Evolutionary conservation across 179 eudicot genomes (phyloP), one percentile per base, ranked within the genome.

Genomic region (Beta macrorhiza): DNA sequence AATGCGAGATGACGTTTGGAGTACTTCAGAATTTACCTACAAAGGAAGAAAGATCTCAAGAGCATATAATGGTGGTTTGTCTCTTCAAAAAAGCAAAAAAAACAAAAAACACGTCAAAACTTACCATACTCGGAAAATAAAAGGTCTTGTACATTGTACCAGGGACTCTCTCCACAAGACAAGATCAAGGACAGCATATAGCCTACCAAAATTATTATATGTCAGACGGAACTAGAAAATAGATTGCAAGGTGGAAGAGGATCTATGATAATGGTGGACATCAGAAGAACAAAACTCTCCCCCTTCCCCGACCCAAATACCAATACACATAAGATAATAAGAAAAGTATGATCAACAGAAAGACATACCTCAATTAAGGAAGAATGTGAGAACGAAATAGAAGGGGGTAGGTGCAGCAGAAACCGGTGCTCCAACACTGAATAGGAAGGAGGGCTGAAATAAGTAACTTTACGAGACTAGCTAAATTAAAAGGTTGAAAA

Each of bases 391-490:
- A 89, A 67, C 91, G 94, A 79, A 94, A 94, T 76, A 95, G 76
- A 76, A 95, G 97, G 57, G 98, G 98, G 80, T 95, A 95, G 57
- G 97, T 95, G 89, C 93, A 93, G 88, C 97, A 93, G 76, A 85
- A 88, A 80, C 98, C 98, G 79, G 89, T 91, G 87, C 90, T 95
- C 97, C 98, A 95, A 85, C 97, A 92, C 98, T 95, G 88, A 85
- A 87, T 42, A 80, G 73, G 25, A 85, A 19, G 51, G 47, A 80
- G 63, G 15, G 37, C 64, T 78, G 32, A 64, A 75, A 78, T 79
- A 76, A 76, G 76, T 42, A 74, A 72, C 44, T 12, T 37, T 75
- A 16, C 55, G 16, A 56, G 47, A 29, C n/a, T 20, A n/a, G 29
- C 22, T 56, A 7, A 57, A 58, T 37, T 58, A 22, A 1, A 49